Percentiles rank a stretch among this genome's conserved stretches.
These are phyloP conservation scores for Claviceps spartinae DNA, from an alignment of 2,329 filamentous ascomycete genomes.

Conservation along the genomic window DNA sequence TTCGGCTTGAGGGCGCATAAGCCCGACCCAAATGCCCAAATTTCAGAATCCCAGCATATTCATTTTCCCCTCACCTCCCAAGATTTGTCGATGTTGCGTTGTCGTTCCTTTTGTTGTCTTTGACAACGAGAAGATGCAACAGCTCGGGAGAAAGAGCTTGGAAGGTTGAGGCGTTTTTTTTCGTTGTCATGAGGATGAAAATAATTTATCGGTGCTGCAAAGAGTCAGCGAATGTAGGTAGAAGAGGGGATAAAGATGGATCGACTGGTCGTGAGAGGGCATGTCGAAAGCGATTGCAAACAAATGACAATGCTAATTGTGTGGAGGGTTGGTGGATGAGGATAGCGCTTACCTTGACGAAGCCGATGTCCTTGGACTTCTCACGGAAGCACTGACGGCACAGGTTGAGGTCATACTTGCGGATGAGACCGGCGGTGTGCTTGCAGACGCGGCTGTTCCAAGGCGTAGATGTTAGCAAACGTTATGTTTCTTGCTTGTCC, in stretches of 20 bases:
- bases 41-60: neutral
- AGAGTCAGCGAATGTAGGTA: neutral
- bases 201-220: constrained; percentile 17
- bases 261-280: neutral
- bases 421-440: constrained; percentile 97
- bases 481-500: neutral
- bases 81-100: neutral
- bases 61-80: neutral
- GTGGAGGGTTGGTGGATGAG: neutral
- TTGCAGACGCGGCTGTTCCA: constrained; percentile 53
- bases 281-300: neutral
- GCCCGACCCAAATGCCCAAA: too few relatives aligned
- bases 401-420: constrained; percentile 96
- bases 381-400: constrained; percentile 71
- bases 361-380: constrained; percentile 60
- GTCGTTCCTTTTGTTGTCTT: neutral
- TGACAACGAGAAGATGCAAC: neutral
- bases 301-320: neutral
- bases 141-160: too few relatives aligned
- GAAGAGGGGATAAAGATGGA: neutral
- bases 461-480: neutral
- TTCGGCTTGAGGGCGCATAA: constrained; percentile 13
- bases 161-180: neutral
- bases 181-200: neutral
- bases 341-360: constrained; percentile 46